Evolutionary conservation across 192 early-diverging fungal species (phyloP).

Genomic region (Entomortierella chlamydospora): DNA sequence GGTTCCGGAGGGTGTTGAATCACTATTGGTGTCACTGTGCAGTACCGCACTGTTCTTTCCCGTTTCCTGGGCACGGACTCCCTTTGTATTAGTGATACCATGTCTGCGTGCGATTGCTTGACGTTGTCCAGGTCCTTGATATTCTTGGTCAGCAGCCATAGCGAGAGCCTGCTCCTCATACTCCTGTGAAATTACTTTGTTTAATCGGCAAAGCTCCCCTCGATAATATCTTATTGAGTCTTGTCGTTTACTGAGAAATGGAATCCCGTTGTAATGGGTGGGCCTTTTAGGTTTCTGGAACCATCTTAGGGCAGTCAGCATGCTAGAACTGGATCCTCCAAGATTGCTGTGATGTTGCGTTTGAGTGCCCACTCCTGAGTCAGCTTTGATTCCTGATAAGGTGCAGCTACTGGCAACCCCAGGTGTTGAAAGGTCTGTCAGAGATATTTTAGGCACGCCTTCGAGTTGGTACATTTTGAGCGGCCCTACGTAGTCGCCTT

Average conservation of each 20-base stretch:
- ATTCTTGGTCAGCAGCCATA: conserved; percentile 8
- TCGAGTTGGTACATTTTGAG: conserved; percentile 27
- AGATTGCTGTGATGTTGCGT: too few relatives aligned
- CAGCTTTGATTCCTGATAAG: too few relatives aligned
- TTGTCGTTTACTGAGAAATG: conserved; percentile 20
- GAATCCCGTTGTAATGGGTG: conserved; percentile 16
- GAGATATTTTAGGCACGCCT: conserved; percentile 15
- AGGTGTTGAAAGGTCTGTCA: conserved; percentile 15
- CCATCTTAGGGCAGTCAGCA: conserved; percentile 13
- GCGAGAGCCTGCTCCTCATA: conserved; percentile 5
- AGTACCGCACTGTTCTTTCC: too few relatives aligned
- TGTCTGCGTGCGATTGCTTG: too few relatives aligned
- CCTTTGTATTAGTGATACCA: too few relatives aligned
- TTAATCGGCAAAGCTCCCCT: conserved; percentile 29
- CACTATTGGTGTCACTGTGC: too few relatives aligned
- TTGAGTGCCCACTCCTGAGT: too few relatives aligned
- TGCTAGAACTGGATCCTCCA: neutral
- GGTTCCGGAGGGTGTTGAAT: too few relatives aligned
- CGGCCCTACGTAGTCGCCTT: conserved; percentile 20
- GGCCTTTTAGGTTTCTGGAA: conserved; percentile 26
- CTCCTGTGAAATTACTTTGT: conserved; percentile 20
- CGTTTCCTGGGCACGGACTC: too few relatives aligned
- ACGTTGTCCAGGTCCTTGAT: too few relatives aligned
- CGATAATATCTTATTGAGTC: conserved; percentile 36
- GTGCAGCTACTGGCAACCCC: too few relatives aligned